Base-by-base conservation (phyloP, 2,329 filamentous ascomycete species). In the Davidsoniella eucalypti region DNA sequence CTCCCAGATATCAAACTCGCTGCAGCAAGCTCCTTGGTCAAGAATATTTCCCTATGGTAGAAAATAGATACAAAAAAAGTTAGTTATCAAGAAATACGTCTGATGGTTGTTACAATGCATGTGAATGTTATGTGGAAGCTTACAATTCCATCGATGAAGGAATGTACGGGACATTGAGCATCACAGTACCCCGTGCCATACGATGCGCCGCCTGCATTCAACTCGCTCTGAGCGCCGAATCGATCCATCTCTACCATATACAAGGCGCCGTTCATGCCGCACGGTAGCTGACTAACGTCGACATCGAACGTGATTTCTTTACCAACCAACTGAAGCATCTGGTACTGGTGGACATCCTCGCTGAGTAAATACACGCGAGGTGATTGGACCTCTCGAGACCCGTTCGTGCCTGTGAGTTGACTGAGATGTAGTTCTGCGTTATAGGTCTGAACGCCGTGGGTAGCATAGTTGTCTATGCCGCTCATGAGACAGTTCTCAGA, bases 291-390 rank as follows among this genome's bases (percentile, higher is more conserved):
- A 25, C 76, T 80, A 26, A 80, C 69, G 58, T 83, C 78, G 14
- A 82, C 76, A 51, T 81, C 77, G 52, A 83, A 81, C 36, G 74
- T 73, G 58, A 83, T 74, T 61, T 83, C 79, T 58, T 76, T 69
- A 63, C 73, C 73, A 53, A 73, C 65, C 48, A 81, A 66, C 51
- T 75, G 69, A 63, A 82, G 75, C 57, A 73, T 69, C 63, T 80
- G 63, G 59, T 82, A 82, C 52, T 68, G 70, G 53, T 64, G 65
- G 9, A 9, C 39, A 40, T 71, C 68, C 47, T 68, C 64, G 54
- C 69, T 67, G 64, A 82, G 69, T 50, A 82, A 66, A 59, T 79
- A 82, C 42, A 79, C 61, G 52, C 78, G 69, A 10, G 47, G 47
- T 8, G 38, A 33, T n/a, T 7, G 4, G 74, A 65, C 18, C 64